These are phyloP conservation scores for Triticum monococcum DNA, from an alignment of 176 grass and related monocot genomes.

Conservation along the genomic window DNA sequence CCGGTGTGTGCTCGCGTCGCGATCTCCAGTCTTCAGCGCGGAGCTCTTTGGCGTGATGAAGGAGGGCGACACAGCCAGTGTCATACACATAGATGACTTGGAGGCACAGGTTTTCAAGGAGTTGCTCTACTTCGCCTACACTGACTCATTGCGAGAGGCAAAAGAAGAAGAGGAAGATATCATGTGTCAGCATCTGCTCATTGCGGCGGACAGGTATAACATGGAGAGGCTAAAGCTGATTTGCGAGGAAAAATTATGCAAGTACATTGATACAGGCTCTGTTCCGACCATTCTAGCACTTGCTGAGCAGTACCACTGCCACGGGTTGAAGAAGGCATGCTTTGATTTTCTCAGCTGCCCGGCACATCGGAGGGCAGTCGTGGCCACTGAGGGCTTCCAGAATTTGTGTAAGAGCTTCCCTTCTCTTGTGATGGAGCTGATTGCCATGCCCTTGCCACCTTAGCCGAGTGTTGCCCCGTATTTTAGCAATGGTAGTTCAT, in stretches of 20 bases:
- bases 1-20: background rate
- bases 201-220: background rate
- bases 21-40: background rate
- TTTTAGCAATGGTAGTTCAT: background rate
- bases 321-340: slow-evolving; percentile 9
- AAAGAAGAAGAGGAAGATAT: background rate
- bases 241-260: background rate
- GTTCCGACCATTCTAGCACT: background rate
- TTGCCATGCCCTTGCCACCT: background rate
- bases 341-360: slow-evolving; percentile 13
- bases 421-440: background rate
- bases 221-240: slow-evolving; percentile 7
- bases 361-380: background rate
- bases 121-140: background rate
- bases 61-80: background rate
- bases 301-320: background rate
- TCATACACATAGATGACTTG: background rate
- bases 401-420: background rate
- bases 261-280: background rate
- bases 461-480: background rate
- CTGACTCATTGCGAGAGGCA: background rate
- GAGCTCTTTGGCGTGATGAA: slow-evolving; percentile 6
- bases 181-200: background rate
- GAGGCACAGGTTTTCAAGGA: background rate
- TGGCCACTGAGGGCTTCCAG: background rate